Conservation (phyloP, 2,329 filamentous ascomycete species). For the Neofusicoccum parvum region DNA sequence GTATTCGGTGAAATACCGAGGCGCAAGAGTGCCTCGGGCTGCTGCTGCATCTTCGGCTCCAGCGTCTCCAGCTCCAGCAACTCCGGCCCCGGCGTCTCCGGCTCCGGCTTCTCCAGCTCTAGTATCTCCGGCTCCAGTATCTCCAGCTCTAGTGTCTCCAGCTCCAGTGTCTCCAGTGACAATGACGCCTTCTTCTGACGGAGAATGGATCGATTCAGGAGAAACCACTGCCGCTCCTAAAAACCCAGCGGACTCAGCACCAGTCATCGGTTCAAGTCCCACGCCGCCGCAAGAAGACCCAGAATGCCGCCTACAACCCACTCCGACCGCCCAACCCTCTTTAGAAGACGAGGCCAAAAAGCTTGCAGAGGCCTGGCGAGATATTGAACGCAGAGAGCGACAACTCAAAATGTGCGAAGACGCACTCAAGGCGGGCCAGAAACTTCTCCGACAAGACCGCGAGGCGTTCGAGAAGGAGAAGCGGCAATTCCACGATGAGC, state of each 20-base stretch:
- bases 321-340: too few species aligned
- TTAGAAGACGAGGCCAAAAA: neutral
- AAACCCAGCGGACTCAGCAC: too few species aligned
- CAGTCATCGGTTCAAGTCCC: too few species aligned
- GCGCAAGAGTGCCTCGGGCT: neutral
- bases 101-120: neutral
- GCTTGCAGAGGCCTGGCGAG: neutral
- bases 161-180: too few species aligned
- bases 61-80: neutral
- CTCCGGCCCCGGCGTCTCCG: neutral
- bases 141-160: neutral
- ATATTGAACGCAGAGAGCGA: neutral
- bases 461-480: slow-evolving; percentile 11
- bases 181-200: too few species aligned
- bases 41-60: neutral
- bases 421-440: neutral
- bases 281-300: neutral
- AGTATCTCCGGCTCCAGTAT: neutral
- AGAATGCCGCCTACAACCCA: neutral
- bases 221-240: neutral
- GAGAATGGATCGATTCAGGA: too few species aligned
- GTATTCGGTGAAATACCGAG: neutral
- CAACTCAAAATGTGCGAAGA: neutral
- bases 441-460: slow-evolving; percentile 8
- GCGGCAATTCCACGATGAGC: neutral